Evolutionary conservation across 176 grass and related monocot genomes (phyloP), one percentile per base, ranked within the genome.

Genomic region (Poa annua): DNA sequence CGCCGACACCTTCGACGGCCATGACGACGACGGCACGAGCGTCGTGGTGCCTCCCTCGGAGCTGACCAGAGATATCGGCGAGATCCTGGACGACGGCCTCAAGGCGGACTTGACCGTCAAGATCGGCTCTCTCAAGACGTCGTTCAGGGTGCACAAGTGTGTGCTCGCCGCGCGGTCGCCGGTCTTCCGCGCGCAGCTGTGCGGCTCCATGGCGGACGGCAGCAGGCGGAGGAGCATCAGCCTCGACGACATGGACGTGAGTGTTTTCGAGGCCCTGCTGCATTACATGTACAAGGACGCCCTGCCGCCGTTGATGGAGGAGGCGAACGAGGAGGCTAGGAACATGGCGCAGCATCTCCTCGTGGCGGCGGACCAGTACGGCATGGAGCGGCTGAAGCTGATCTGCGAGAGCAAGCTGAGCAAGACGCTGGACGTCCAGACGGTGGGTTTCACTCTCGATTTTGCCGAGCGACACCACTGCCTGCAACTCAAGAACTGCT

Each of bases 201-300:
- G 32, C 34, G 73, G 50, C 16, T 5, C 73, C 26, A 76, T 76
- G 73, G 6, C 12, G 73, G 50, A 76, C 16, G n/a, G n/a, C n/a
- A 54, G 48, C 26, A 34, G 35, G 5, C 5, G 8, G 0, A 39
- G 42, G 8, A 10, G 6, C 5, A 10, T 78, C 16, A 20, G 13
- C 7, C 14, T 78, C 25, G 13, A 38, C 3, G 82, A 67, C 22
- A 53, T 85, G 11, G 21, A 48, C 1, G 11, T 56, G 5, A 21
- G 57, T 45, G n/a, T 51, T 15, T 89, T 89, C 54, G 44, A 84
- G 75, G 55, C 29, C 45, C 8, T 89, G 15, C 69, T 85, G 7
- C 33, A 81, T 47, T 89, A 74, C 78, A 75, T 89, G 49, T 89
- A 89, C 71, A 84, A 73, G 13, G 82, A 89, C 53, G 1, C 48